A percentile compares a stretch with the other conserved stretches of the same genome.
These are phyloP conservation scores for Amphicarpaea edgeworthii DNA, from an alignment of 306 rosid genomes.

Conservation along the genomic window DNA sequence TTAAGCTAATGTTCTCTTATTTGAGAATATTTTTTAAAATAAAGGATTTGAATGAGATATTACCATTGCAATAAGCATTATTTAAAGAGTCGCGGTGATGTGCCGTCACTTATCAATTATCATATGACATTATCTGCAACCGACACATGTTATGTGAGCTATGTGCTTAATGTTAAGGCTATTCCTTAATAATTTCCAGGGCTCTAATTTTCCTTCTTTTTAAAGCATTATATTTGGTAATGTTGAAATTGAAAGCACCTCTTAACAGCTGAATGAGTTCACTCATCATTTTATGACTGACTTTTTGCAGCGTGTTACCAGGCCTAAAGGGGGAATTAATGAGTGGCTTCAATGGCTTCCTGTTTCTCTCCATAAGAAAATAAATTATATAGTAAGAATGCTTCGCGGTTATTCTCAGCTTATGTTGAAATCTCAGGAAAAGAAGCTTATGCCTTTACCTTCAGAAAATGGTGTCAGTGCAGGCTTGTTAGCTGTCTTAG, in stretches of 20 bases:
- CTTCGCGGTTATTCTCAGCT: slow-evolving; percentile 53
- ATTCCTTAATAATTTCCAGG: background rate
- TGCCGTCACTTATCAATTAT: background rate
- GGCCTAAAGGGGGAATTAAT: slow-evolving; percentile 88
- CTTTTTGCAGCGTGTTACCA: slow-evolving; percentile 78
- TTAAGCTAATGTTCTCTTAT: slow-evolving; percentile 15
- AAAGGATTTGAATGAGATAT: slow-evolving; percentile 18
- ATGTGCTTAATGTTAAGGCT: slow-evolving; percentile 18
- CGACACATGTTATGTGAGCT: slow-evolving; percentile 2
- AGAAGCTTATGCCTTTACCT: slow-evolving; percentile 53
- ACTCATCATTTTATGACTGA: slow-evolving; percentile 23
- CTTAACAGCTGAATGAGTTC: slow-evolving; percentile 27
- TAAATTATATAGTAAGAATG: slow-evolving; percentile 61
- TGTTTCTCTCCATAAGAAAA: slow-evolving; percentile 73
- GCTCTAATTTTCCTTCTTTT: slow-evolving; percentile 6
- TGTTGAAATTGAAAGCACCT: background rate
- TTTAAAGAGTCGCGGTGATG: background rate
- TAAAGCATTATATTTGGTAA: background rate
- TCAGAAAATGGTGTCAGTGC: slow-evolving; percentile 67
- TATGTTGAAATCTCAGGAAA: slow-evolving; percentile 53
- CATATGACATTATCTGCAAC: slow-evolving; percentile 12
- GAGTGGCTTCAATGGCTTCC: slow-evolving; percentile 98
- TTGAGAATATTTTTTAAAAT: background rate
- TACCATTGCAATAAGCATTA: background rate
- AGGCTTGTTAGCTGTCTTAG: slow-evolving; percentile 80